These are phyloP conservation scores for Rhododendron kiyosumense DNA, from an alignment of 148 eudicot species.

Conservation along the genomic window DNA sequence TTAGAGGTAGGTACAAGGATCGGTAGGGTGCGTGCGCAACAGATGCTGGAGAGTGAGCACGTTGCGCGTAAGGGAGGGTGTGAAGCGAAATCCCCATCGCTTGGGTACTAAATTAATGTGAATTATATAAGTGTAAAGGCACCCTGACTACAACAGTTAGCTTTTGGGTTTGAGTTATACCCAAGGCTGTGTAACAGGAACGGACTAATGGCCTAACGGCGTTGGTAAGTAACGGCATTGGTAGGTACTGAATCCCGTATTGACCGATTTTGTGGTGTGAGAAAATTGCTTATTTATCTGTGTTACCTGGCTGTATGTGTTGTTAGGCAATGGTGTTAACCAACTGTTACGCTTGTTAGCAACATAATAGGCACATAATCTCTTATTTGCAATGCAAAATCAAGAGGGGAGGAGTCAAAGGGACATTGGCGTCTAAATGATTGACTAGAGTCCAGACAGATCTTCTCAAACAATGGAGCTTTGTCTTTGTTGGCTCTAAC, in stretches of 20 bases:
- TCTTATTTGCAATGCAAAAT: background rate
- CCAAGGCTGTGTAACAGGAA: too few relatives aligned
- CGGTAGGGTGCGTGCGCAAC: too few relatives aligned
- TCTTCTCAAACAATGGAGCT: background rate
- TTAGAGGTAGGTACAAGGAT: too few relatives aligned
- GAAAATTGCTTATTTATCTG: background rate
- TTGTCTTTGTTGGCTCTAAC: background rate
- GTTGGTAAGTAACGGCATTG: background rate
- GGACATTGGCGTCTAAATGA: background rate
- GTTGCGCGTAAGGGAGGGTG: too few relatives aligned
- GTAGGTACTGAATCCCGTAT: background rate
- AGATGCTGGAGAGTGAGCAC: too few relatives aligned
- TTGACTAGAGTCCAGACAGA: background rate
- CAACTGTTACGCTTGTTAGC: background rate
- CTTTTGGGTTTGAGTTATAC: too few relatives aligned
- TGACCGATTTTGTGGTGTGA: background rate
- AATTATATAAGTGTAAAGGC: too few relatives aligned
- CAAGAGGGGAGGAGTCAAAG: background rate
- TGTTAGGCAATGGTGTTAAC: background rate
- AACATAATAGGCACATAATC: background rate
- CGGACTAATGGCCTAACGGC: background rate
- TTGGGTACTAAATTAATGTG: too few relatives aligned
- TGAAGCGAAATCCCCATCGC: too few relatives aligned
- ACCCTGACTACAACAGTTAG: too few relatives aligned
- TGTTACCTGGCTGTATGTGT: background rate